A percentile compares a stretch with the other conserved stretches of the same genome.
Evolutionary conservation across 768 basidiomycete genomes (phyloP).

Genomic region (Lyophyllum decastes): DNA sequence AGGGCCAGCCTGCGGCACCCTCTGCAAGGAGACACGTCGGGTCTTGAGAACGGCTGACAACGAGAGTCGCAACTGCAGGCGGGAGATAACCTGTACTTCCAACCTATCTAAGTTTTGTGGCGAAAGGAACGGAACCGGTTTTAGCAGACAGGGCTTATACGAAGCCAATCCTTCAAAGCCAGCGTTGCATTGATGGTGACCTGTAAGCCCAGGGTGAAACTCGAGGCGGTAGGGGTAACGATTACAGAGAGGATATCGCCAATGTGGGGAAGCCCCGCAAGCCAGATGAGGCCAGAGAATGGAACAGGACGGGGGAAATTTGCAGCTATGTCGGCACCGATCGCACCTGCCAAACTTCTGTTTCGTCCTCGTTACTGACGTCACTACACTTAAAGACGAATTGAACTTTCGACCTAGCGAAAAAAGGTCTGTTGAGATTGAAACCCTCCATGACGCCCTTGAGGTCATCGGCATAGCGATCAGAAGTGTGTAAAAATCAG

Average conservation of each 20-base stretch:
- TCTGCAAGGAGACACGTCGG: slow-evolving; percentile 26
- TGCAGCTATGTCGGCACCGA: slow-evolving; percentile 28
- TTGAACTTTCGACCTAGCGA: slow-evolving; percentile 31
- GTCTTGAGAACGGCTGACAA: slow-evolving; percentile 26
- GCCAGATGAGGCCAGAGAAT: slow-evolving; percentile 29
- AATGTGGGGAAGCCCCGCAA: slow-evolving; percentile 27
- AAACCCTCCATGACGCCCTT: slow-evolving; percentile 29
- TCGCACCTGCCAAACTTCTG: slow-evolving; percentile 20
- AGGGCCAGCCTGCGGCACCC: slow-evolving; percentile 26
- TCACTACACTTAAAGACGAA: not conserved
- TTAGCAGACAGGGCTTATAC: slow-evolving; percentile 26
- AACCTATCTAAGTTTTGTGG: slow-evolving; percentile 23
- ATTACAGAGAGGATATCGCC: slow-evolving; percentile 22
- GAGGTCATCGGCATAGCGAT: slow-evolving; percentile 34
- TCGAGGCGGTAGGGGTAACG: slow-evolving; percentile 19
- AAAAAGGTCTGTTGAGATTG: slow-evolving; percentile 25
- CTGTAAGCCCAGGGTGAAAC: slow-evolving; percentile 21
- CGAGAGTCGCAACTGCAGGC: slow-evolving; percentile 21
- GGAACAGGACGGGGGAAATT: slow-evolving; percentile 23
- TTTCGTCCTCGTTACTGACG: not conserved
- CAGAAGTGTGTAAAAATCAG: slow-evolving; percentile 27
- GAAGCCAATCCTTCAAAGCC: slow-evolving; percentile 22
- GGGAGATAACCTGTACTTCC: slow-evolving; percentile 21
- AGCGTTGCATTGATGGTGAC: slow-evolving; percentile 22
- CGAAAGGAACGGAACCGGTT: slow-evolving; percentile 24